Conservation (phyloP, 306 rosid genomes). For the Cucumis cinereus region DNA sequence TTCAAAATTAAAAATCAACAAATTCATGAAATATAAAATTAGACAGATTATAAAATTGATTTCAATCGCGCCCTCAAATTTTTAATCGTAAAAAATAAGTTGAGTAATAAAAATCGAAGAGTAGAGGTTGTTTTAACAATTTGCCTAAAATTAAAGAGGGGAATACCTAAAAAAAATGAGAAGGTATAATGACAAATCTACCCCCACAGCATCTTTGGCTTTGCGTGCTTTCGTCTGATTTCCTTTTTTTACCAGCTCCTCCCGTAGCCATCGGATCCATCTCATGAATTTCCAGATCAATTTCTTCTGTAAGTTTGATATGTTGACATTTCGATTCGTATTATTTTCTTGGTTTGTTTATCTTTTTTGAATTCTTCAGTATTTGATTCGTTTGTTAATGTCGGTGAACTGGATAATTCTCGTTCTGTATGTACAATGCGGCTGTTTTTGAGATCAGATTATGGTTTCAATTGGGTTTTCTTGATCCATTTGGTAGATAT, state of each 20-base stretch:
- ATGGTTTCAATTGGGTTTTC: background rate
- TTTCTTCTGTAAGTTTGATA: background rate
- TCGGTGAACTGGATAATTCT: background rate
- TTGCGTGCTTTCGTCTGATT: background rate
- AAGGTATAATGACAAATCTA: background rate
- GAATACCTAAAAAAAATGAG: background rate
- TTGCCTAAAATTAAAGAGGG: no score
- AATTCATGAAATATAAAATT: no score
- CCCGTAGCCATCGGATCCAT: background rate
- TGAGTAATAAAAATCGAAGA: no score
- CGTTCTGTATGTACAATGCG: background rate
- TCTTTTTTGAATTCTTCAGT: background rate
- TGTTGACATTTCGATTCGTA: background rate
- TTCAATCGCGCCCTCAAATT: no score
- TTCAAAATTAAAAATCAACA: no score
- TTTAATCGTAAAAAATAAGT: no score
- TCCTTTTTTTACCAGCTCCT: background rate
- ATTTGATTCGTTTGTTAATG: background rate
- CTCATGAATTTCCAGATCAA: background rate
- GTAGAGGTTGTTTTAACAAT: no score
- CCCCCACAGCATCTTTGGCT: background rate
- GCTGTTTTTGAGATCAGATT: background rate
- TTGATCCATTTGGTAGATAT: background rate
- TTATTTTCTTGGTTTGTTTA: background rate
- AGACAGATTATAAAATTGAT: no score